A percentile compares a stretch with the other conserved stretches of the same genome.
Evolutionary conservation across 495 filamentous ascomycete species (phyloP).

Genomic region (Cercophora scortea): DNA sequence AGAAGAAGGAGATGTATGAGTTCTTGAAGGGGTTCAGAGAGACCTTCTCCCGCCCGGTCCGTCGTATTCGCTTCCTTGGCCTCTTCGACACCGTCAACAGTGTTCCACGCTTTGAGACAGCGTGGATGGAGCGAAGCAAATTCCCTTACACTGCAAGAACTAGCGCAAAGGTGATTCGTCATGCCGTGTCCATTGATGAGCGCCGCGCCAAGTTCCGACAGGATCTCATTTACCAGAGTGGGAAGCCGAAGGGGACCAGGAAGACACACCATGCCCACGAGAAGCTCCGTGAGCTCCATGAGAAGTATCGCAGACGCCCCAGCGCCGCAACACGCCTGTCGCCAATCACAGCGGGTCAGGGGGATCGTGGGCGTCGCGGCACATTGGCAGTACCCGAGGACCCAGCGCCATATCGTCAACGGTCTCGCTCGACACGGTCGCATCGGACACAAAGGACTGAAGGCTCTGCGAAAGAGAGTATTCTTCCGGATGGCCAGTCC

Average conservation of each 20-base stretch:
- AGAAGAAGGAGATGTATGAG: conserved; percentile 55
- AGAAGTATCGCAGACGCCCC: conserved; percentile 26
- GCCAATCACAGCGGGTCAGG: background rate
- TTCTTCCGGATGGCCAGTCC: conserved; percentile 17
- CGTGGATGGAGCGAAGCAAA: conserved; percentile 77
- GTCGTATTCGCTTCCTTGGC: conserved; percentile 62
- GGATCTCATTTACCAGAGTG: conserved; percentile 60
- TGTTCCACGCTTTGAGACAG: conserved; percentile 73
- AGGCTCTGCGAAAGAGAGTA: conserved; percentile 5
- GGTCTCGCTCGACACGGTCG: conserved; percentile 29
- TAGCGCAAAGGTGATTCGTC: conserved; percentile 58
- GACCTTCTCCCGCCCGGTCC: conserved; percentile 72
- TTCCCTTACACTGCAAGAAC: conserved; percentile 78
- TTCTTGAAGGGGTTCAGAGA: conserved; percentile 82
- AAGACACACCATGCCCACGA: conserved; percentile 27
- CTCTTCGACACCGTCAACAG: conserved; percentile 76
- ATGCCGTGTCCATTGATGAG: conserved; percentile 76
- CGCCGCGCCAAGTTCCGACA: conserved; percentile 62
- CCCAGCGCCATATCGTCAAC: conserved; percentile 35
- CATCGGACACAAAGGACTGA: conserved; percentile 2
- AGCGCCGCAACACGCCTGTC: background rate
- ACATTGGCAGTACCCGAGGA: conserved; percentile 11
- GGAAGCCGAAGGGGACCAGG: conserved; percentile 24
- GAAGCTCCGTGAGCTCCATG: conserved; percentile 32
- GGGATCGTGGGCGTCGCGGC: conserved; percentile 9